A percentile compares a stretch with the other conserved stretches of the same genome.
Conservation (phyloP, 257 asterid genomes). For the Solanum peruvianum region DNA sequence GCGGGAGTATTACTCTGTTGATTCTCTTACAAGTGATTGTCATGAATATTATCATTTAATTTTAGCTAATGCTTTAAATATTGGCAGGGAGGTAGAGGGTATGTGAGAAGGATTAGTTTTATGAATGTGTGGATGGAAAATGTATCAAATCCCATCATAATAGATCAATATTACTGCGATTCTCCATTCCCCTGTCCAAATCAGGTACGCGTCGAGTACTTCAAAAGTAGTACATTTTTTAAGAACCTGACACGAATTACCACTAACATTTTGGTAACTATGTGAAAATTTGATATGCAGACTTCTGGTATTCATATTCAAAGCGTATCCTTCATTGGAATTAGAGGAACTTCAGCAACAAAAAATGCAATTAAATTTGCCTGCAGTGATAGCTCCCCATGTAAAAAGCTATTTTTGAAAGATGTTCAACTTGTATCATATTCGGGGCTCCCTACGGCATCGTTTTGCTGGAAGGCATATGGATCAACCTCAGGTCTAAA, state of each 20-base stretch:
- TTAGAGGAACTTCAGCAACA: slow-evolving; percentile 67
- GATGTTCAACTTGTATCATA: slow-evolving; percentile 32
- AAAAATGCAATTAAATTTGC: slow-evolving; percentile 45
- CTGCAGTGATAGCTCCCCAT: slow-evolving; percentile 69
- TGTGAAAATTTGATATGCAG: slow-evolving; percentile 24
- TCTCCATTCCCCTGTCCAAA: slow-evolving; percentile 41
- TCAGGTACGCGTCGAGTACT: slow-evolving; percentile 31
- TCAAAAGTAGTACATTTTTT: background rate
- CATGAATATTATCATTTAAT: background rate
- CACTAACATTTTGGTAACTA: background rate
- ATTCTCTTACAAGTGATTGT: background rate
- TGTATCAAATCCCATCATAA: slow-evolving; percentile 78
- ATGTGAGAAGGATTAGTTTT: slow-evolving; percentile 44
- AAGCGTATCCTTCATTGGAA: slow-evolving; percentile 24
- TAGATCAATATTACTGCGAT: slow-evolving; percentile 82
- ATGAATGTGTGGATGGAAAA: slow-evolving; percentile 59
- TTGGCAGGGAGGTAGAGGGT: slow-evolving; percentile 80
- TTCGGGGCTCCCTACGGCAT: slow-evolving; percentile 22
- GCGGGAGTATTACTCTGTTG: background rate
- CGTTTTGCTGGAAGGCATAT: slow-evolving; percentile 74
- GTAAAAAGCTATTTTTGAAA: slow-evolving; percentile 38
- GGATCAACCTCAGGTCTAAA: slow-evolving; percentile 45
- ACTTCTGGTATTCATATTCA: slow-evolving; percentile 44
- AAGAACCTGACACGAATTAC: background rate
- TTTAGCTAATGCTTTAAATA: background rate